A percentile compares a stretch with the other conserved stretches of the same genome.
Conservation (phyloP, 2,329 filamentous ascomycete species). For the Chrysosporium keratinophilum region DNA sequence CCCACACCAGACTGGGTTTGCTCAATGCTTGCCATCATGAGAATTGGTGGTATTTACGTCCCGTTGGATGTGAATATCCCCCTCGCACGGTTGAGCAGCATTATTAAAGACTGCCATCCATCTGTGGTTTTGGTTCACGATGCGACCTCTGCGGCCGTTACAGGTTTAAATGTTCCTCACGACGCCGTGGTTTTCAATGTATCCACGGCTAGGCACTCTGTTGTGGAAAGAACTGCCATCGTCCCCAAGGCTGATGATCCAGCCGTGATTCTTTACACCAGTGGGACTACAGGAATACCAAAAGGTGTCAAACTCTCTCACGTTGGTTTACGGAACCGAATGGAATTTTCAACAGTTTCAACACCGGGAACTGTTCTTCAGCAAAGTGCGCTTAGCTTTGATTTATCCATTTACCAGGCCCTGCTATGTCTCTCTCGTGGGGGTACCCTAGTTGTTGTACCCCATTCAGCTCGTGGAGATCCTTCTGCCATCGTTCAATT, state of each 20-base stretch:
- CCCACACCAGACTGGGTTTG: conserved; percentile 24
- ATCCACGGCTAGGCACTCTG: conserved; percentile 18
- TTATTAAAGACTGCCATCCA: conserved; percentile 25
- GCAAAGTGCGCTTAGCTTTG: conserved; percentile 17
- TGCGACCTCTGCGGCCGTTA: conserved; percentile 18
- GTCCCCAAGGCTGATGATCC: conserved; percentile 18
- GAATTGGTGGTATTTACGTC: conserved; percentile 26
- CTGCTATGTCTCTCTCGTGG: conserved; percentile 15
- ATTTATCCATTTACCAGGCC: conserved; percentile 18
- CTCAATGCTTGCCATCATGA: conserved; percentile 27
- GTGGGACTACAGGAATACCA: conserved; percentile 54
- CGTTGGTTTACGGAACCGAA: conserved; percentile 19
- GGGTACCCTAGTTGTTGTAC: conserved; percentile 16
- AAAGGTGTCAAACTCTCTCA: conserved; percentile 68
- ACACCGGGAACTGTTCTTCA: conserved; percentile 13
- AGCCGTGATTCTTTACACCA: conserved; percentile 50
- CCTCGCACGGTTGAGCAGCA: conserved; percentile 24
- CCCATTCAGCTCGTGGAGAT: conserved; percentile 16
- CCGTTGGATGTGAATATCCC: conserved; percentile 26
- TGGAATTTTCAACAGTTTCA: conserved; percentile 15
- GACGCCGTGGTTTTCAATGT: conserved; percentile 23
- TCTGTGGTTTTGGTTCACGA: conserved; percentile 23
- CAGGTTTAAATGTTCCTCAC: not conserved
- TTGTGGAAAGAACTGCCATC: conserved; percentile 16
- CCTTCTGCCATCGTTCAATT: conserved; percentile 16